Conservation (phyloP, 23 red algal genomes). For the Agarophyton chilense region DNA sequence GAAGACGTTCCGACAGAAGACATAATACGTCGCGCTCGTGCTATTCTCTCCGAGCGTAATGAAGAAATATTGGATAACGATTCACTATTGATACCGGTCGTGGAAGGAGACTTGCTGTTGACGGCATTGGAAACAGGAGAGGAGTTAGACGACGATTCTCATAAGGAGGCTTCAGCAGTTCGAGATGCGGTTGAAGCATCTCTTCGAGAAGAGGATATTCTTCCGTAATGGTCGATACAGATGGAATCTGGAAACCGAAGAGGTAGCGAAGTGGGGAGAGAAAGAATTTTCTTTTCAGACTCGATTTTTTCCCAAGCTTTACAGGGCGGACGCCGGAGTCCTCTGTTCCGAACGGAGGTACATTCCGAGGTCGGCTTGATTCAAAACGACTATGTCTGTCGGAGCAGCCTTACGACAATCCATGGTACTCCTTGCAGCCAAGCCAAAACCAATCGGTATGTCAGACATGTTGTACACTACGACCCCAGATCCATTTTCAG, state of each 20-base stretch:
- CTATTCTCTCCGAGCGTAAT: neutral
- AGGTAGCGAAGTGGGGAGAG: neutral
- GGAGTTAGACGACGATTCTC: too few relatives aligned
- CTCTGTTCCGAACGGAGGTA: conserved; percentile 90
- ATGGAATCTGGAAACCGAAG: neutral
- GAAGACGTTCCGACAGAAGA: conserved; percentile 8
- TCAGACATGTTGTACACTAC: conserved; percentile 91
- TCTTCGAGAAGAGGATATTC: conserved; percentile 13
- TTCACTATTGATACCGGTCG: conserved; percentile 41
- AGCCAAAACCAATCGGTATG: conserved; percentile 92
- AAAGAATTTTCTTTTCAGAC: neutral
- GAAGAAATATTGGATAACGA: conserved; percentile 39
- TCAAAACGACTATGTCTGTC: conserved; percentile 91
- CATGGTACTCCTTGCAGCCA: conserved; percentile 73
- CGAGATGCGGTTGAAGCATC: too few relatives aligned
- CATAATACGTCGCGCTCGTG: neutral
- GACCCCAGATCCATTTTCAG: conserved; percentile 66
- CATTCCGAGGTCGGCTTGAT: conserved; percentile 95
- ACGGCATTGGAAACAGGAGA: conserved; percentile 51
- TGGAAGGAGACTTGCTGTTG: conserved; percentile 51
- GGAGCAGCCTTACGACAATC: conserved; percentile 86
- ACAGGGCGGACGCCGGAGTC: conserved; percentile 80
- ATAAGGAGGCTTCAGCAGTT: too few relatives aligned
- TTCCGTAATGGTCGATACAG: neutral
- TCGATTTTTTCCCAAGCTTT: neutral